Evolutionary conservation across 352 stramenopile genomes (phyloP), one percentile per base, ranked within the genome.

Genomic region (Phytophthora foliorum): DNA sequence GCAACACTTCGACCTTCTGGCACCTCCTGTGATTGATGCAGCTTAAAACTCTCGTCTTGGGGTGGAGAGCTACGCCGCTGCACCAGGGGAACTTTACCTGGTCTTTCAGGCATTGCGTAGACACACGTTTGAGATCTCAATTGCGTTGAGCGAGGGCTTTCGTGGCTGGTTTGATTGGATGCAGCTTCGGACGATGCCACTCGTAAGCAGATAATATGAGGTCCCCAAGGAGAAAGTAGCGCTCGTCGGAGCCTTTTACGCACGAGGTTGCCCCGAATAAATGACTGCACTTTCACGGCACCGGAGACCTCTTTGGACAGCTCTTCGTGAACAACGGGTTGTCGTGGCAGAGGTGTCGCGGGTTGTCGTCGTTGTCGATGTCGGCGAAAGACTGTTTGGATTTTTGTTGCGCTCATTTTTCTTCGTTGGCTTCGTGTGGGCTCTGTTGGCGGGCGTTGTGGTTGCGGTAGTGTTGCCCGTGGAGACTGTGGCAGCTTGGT

Each of bases 241-340:
- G 74, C 52, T 46, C 63, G 69, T 11, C 60, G 64, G 6, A 84
- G 57, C 24, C 55, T 63, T 38, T 79, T 86, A 5, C 79, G 56
- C 1, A 65, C 73, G 25, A 88, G 69, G 29, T 60, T 70, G 1
- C 75, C 82, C 9, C 82, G 63, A 16, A 90, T 22, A n/a, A 90
- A 80, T 7, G 82, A 81, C 53, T 90, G 82, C 9, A 90, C 32
- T 46, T 84, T 82, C 31, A 88, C 63, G 16, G 77, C 74, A 42
- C 82, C 83, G 13, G 63, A 57, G 6, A 73, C 34, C 11, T 68
- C 65, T 29, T 81, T 72, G 41, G 48, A 41, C 11, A 75, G 22
- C 25, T 77, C 69, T 32, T 44, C 49, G 38, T 31, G 13, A 27
- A 24, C 21, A 0, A 45, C 29, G 5, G 21, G 49, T 51, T 31